Conservation (phyloP, 202 grass and related monocot species). For the Elaeis oleifera region DNA sequence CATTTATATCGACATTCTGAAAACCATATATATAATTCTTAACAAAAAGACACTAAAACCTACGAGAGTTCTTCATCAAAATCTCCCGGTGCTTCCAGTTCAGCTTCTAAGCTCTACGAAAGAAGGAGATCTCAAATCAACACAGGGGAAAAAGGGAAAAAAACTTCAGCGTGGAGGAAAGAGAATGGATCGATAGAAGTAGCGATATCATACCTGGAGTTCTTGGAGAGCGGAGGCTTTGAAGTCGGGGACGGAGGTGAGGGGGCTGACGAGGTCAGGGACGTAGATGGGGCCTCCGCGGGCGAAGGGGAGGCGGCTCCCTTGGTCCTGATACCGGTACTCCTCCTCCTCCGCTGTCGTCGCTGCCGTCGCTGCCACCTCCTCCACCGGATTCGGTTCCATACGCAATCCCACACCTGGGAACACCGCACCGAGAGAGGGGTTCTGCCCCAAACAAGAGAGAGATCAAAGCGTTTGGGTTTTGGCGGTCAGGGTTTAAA, state of each 20-base stretch:
- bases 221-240: constrained; percentile 47
- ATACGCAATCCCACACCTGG: too few species aligned
- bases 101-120: constrained; percentile 36
- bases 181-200: background rate
- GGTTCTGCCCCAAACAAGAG: too few species aligned
- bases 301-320: constrained; percentile 39
- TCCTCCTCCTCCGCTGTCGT: constrained; percentile 5
- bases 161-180: constrained; percentile 2
- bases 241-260: constrained; percentile 54
- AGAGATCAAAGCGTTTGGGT: too few species aligned
- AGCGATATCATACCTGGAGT: constrained; percentile 36
- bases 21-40: background rate
- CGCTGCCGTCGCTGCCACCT: too few species aligned
- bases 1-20: background rate
- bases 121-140: background rate
- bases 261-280: constrained; percentile 49
- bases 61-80: constrained; percentile 59
- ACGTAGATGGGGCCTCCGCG: constrained; percentile 67
- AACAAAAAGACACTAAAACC: background rate
- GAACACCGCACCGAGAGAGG: too few species aligned
- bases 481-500: too few species aligned
- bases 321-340: constrained; percentile 10
- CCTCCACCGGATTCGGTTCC: background rate
- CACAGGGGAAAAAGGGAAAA: background rate
- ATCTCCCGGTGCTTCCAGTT: constrained; percentile 34